Percentiles rank a stretch among this genome's conserved stretches.
Evolutionary conservation across 2,329 filamentous ascomycete genomes (phyloP).

Genomic region (Fusarium verticillioides): DNA sequence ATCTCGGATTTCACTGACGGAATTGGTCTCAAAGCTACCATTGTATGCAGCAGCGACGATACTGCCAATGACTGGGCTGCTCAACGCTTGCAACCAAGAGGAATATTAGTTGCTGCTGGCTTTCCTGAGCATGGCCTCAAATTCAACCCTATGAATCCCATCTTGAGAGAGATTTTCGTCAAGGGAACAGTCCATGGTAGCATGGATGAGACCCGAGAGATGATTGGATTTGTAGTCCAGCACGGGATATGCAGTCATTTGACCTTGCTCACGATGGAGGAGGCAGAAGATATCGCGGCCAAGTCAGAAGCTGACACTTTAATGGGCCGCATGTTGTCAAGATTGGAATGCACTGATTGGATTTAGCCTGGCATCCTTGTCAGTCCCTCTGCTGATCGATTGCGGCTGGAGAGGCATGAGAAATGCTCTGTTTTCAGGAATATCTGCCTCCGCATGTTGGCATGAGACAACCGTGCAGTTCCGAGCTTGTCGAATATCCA

Average conservation of each 20-base stretch:
- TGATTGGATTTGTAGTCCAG: slow-evolving; percentile 22
- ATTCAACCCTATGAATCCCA: slow-evolving; percentile 34
- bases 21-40: slow-evolving; percentile 21
- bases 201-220: slow-evolving; percentile 23
- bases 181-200: slow-evolving; percentile 31
- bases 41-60: slow-evolving; percentile 28
- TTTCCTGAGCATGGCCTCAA: slow-evolving; percentile 29
- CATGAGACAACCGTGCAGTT: not conserved
- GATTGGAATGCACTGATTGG: not conserved
- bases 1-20: slow-evolving; percentile 29
- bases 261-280: slow-evolving; percentile 23
- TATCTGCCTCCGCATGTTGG: not conserved
- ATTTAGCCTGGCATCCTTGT: not conserved
- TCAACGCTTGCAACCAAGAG: slow-evolving; percentile 25
- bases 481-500: not conserved
- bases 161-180: slow-evolving; percentile 24
- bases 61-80: slow-evolving; percentile 34
- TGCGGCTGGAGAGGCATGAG: not conserved
- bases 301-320: slow-evolving; percentile 7
- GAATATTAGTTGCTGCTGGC: slow-evolving; percentile 21
- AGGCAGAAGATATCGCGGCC: slow-evolving; percentile 21
- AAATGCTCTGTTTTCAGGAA: not conserved
- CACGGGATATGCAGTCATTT: slow-evolving; percentile 23
- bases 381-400: not conserved
- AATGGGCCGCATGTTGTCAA: slow-evolving; percentile 21